Base-by-base conservation (phyloP, 345 rosid genomes). In the Orychophragmus violaceus region DNA sequence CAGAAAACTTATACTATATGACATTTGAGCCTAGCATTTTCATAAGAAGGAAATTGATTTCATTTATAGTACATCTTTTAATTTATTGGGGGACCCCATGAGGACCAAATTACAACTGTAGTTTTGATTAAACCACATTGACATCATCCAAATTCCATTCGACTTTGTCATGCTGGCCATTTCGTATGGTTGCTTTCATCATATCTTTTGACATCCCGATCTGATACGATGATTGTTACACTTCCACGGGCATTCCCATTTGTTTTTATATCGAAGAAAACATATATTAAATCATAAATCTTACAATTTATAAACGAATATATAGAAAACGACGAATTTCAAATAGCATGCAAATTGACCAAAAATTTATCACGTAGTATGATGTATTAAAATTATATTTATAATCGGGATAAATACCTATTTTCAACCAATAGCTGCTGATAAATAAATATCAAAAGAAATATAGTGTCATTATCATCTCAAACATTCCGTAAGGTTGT, bases 401-500 rank as follows among this genome's bases (percentile, higher is more conserved):
- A n/a, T n/a, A n/a, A n/a, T n/a, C n/a, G n/a, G n/a, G n/a, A n/a
- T n/a, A n/a, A n/a, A n/a, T n/a, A n/a, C n/a, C n/a, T n/a, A n/a
- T n/a, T n/a, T n/a, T n/a, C n/a, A n/a, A n/a, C n/a, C n/a, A n/a
- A n/a, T 11, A 36, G 18, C 10, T 9, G 9, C 13, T 30, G n/a
- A n/a, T n/a, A n/a, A 2, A 18, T 35, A 19, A 48, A 8, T 63
- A 63, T 19, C 12, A 3, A 14, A 21, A 33, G 2, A 30, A 17
- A 2, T n/a, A n/a, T n/a, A n/a, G n/a, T 36, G 32, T 51, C 69
- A 25, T 35, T 36, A 54, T 41, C 70, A 37, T 53, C 61, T 66
- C 41, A 52, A 66, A 66, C 70, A 66, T 66, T 66, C 70, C 17
- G 22, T 53, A 14, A 25, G 32, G 33, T 39, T 39, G 23, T 64